Conservation (phyloP, 305 asterid species). For the Solanum aculeatissimum region DNA sequence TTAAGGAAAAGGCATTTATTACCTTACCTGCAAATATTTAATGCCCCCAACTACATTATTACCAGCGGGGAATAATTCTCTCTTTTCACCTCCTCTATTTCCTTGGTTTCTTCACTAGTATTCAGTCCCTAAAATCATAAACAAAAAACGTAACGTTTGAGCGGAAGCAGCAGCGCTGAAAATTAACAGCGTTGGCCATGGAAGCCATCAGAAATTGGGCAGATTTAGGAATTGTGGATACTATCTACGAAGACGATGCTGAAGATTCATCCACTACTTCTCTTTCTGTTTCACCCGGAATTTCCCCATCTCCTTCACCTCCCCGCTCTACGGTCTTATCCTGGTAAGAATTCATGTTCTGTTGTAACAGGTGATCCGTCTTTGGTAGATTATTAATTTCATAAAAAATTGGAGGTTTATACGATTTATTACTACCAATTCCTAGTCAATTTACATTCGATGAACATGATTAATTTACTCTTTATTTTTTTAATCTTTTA, state of each 20-base stretch:
- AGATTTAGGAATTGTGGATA: constrained; percentile 26
- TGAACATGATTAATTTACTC: not conserved
- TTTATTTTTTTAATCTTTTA: not conserved
- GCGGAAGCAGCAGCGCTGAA: not conserved
- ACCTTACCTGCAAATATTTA: not conserved
- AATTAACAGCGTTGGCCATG: not conserved
- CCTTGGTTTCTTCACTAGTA: not conserved
- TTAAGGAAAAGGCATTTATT: not conserved
- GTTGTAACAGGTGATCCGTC: not conserved
- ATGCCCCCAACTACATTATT: not conserved
- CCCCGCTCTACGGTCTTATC: constrained; percentile 12
- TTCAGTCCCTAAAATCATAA: not conserved
- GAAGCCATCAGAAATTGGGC: constrained; percentile 13
- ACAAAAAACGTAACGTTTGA: not conserved
- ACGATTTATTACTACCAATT: not conserved
- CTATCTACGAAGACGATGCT: constrained; percentile 37
- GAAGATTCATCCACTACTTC: constrained; percentile 16
- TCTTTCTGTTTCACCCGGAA: constrained; percentile 14
- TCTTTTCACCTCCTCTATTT: not conserved
- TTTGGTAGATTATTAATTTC: not conserved
- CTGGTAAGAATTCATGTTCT: constrained; percentile 9
- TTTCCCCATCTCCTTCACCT: constrained; percentile 12
- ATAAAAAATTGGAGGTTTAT: not conserved
- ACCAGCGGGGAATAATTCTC: not conserved
- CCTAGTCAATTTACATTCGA: not conserved